Percentiles rank a stretch among this genome's conserved stretches.
These are phyloP conservation scores for Globisporangium paroecandrum DNA, from an alignment of 352 stramenopile genomes.

Conservation along the genomic window DNA sequence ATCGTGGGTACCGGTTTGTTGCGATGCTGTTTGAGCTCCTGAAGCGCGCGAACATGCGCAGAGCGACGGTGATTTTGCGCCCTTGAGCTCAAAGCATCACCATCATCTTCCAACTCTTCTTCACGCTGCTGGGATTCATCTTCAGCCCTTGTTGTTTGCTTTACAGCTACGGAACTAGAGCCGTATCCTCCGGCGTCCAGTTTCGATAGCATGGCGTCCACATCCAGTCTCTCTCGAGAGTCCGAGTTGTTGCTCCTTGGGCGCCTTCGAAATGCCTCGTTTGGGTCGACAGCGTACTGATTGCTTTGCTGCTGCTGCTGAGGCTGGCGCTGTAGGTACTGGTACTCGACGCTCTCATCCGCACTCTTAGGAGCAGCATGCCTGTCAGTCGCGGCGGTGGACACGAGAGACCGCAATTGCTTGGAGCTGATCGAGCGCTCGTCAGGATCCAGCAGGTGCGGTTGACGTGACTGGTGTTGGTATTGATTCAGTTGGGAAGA, in stretches of 20 bases:
- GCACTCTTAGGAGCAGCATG: not conserved
- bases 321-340: not conserved
- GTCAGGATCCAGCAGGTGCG: not conserved
- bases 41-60: not conserved
- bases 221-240: not conserved
- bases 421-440: constrained; percentile 1
- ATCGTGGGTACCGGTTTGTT: not conserved
- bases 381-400: not conserved
- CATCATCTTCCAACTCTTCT: not conserved
- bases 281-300: not conserved
- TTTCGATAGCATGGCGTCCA: not conserved
- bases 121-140: not conserved
- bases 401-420: not conserved
- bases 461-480: not conserved
- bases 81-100: not conserved
- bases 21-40: not conserved
- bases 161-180: not conserved
- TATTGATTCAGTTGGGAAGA: not conserved
- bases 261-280: not conserved
- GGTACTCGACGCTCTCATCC: not conserved
- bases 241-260: not conserved
- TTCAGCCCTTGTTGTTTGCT: not conserved
- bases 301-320: not conserved
- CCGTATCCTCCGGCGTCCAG: not conserved
- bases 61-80: not conserved